Base-by-base conservation (phyloP, 495 filamentous ascomycete genomes). In the Polyplosphaeria fusca region DNA sequence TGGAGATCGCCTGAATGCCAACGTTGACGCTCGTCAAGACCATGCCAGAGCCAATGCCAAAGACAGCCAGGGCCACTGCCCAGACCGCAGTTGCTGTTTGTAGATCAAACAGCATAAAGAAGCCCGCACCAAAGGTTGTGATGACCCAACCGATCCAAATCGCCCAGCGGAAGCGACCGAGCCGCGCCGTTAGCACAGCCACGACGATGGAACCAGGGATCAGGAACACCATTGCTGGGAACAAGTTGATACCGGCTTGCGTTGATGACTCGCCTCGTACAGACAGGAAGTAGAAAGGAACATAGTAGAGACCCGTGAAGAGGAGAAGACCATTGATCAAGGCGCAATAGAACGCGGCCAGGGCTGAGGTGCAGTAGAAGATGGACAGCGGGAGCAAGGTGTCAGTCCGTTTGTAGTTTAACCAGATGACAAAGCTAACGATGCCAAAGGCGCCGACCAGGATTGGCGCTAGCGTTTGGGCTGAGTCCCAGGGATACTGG, bases 391-490 rank as follows among this genome's bases (percentile, higher is more conserved):
- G 66, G 26, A 83, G 76, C 47, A 82, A 65, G 0, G 79, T 76
- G 24, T 73, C 67, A 32, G 47, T 41, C 0, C 83, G 73, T 5
- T 73, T 61, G 23, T 62, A 69, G 7, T 60, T 52, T 61, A 86
- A 80, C 54, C 78, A 85, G 2, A 77, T 47, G 4, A 75, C 64
- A n/a, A 80, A 70, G 0, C 40, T 64, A 0, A 74, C 26, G 2
- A 85, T 24, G 19, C 75, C 71, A 1, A 55, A 66, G 0, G 67
- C 60, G 0, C 84, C 84, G 3, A 86, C 28, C 3, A 76, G 63
- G 24, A 87, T 61, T 0, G 84, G 83, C 4, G 81, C 76, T 14
- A 86, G 67, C 0, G 81, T 83, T 22, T 74, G 72, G 71, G 75
- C 79, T 0, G 65, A 67, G 16, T 48, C 53, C 82, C 84, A 87